Percentiles rank a stretch among this genome's conserved stretches.
phyloP scores from a whole-genome alignment of 768 basidiomycete species.

The Psilocybe cyanescens region DNA sequence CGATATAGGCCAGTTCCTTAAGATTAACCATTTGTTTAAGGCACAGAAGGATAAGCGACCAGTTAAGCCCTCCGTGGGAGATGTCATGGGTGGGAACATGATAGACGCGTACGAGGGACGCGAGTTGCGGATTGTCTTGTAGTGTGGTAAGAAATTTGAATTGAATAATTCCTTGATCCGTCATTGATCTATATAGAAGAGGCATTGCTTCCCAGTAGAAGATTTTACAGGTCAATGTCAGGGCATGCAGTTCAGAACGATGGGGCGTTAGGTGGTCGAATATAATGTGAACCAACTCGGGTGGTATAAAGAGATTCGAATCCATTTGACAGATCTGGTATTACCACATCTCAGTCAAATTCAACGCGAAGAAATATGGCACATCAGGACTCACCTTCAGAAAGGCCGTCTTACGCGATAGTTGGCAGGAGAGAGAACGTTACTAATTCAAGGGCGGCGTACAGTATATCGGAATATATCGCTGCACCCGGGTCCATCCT shows the following conservation, averaged over 20 bases:
- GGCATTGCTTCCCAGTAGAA: constrained; percentile 3
- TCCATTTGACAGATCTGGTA: no score
- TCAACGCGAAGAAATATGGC: no score
- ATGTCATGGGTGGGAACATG: not conserved
- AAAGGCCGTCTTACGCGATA: no score
- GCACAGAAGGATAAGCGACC: not conserved
- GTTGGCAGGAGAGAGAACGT: no score
- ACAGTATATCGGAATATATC: no score
- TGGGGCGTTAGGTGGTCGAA: not conserved
- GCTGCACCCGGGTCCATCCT: no score
- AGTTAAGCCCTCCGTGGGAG: not conserved
- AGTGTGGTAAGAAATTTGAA: constrained; percentile 6
- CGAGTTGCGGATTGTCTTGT: not conserved
- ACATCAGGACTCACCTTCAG: no score
- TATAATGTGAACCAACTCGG: not conserved
- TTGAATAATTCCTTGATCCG: not conserved
- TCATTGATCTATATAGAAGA: constrained; percentile 5
- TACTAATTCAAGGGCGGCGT: no score
- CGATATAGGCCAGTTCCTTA: not conserved
- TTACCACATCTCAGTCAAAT: no score
- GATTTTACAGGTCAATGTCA: not conserved
- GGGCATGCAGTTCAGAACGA: not conserved
- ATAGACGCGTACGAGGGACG: not conserved
- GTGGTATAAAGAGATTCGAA: not conserved
- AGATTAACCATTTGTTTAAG: constrained; percentile 1